Percentiles rank a stretch among this genome's conserved stretches.
Conservation (phyloP, 225 moss, liverwort and hornwort genomes). For the Bryoerythrophyllum caledonicum region DNA sequence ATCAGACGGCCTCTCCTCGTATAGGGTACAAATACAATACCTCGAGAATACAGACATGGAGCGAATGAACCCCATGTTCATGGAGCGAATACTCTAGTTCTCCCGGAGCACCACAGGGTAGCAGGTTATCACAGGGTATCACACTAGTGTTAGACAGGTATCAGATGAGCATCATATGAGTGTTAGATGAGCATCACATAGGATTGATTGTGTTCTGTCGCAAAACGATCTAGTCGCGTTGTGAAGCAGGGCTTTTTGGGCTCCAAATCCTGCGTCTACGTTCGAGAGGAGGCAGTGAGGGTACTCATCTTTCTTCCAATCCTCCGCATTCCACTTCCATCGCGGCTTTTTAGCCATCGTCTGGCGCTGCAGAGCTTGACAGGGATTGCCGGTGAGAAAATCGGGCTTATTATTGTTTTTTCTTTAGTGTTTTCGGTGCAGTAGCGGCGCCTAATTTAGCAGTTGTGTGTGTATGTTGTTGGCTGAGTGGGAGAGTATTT, state of each 20-base stretch:
- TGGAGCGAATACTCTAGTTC: too few species aligned
- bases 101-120: too few species aligned
- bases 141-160: too few species aligned
- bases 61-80: too few species aligned
- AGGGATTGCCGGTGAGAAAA: slow-evolving; percentile 7
- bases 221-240: not conserved
- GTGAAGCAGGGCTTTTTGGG: slow-evolving; percentile 1
- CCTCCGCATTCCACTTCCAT: not conserved
- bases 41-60: too few species aligned
- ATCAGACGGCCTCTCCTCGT: too few species aligned
- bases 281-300: too few species aligned
- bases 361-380: not conserved
- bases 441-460: slow-evolving; percentile 2
- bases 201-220: not conserved
- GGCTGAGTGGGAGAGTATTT: not conserved
- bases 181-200: not conserved
- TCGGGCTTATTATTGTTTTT: not conserved
- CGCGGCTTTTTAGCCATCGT: not conserved
- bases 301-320: too few species aligned
- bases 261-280: not conserved
- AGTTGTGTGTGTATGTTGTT: not conserved
- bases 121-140: too few species aligned
- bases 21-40: too few species aligned
- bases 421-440: not conserved
- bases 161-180: not conserved